Evolutionary conservation across 2,329 filamentous ascomycete species (phyloP).

Genomic region (Nigrograna mackinnonii): DNA sequence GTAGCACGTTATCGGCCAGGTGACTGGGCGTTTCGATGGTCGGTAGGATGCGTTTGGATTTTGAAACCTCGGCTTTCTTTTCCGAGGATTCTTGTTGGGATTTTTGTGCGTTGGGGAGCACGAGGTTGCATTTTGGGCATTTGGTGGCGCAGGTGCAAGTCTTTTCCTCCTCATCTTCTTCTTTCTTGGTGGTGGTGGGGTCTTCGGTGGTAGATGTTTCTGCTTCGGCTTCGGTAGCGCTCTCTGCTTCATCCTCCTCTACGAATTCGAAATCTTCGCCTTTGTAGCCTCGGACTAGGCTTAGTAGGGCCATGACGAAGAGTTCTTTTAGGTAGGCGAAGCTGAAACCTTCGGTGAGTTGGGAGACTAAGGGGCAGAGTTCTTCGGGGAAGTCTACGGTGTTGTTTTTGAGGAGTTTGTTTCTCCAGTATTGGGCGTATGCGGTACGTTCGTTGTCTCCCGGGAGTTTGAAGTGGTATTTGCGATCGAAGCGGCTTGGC

Average conservation of each 20-base stretch:
- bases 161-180: slow-evolving; percentile 2
- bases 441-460: slow-evolving; percentile 31
- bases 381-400: slow-evolving; percentile 41
- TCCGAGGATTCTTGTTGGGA: slow-evolving; percentile 3
- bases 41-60: slow-evolving; percentile 19
- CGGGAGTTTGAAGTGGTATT: slow-evolving; percentile 48
- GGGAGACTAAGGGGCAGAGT: slow-evolving; percentile 33
- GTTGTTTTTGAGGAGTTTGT: slow-evolving; percentile 34
- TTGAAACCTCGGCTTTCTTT: slow-evolving; percentile 13
- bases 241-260: slow-evolving; percentile 24
- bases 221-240: slow-evolving; percentile 1
- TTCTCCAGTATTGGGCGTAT: slow-evolving; percentile 48
- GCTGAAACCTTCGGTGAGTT: slow-evolving; percentile 43
- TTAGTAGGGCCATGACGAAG: slow-evolving; percentile 42
- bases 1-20: slow-evolving; percentile 24
- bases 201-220: not conserved
- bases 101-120: slow-evolving; percentile 5
- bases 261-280: slow-evolving; percentile 28
- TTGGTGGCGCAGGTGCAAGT: slow-evolving; percentile 19
- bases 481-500: slow-evolving; percentile 48
- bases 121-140: slow-evolving; percentile 23
- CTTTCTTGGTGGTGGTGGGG: not conserved
- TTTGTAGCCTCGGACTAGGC: slow-evolving; percentile 32
- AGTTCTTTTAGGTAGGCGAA: slow-evolving; percentile 49
- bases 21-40: slow-evolving; percentile 23